Evolutionary conservation across 306 rosid species (phyloP).

Genomic region (Astragalus membranaceus): DNA sequence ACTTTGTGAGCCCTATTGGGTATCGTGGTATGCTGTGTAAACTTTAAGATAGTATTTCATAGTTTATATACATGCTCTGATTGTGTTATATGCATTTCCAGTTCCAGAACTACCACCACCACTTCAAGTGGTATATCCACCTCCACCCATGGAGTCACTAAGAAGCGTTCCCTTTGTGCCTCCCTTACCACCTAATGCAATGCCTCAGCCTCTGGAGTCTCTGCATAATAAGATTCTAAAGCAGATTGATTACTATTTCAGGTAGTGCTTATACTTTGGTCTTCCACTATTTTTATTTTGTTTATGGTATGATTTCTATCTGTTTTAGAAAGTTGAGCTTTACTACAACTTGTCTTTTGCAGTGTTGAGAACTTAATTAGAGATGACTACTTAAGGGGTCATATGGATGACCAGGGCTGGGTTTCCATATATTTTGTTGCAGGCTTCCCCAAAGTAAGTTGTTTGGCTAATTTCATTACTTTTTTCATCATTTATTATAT

Average conservation of each 20-base stretch:
- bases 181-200: slow-evolving; percentile 39
- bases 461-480: slow-evolving; percentile 11
- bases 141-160: slow-evolving; percentile 40
- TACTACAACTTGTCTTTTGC: slow-evolving; percentile 37
- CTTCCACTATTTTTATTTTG: not conserved
- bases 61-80: slow-evolving; percentile 14
- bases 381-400: slow-evolving; percentile 64
- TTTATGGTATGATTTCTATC: not conserved
- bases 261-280: slow-evolving; percentile 37
- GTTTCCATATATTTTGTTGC: slow-evolving; percentile 69
- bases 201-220: not conserved
- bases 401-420: slow-evolving; percentile 94
- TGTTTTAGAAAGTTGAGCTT: slow-evolving; percentile 8
- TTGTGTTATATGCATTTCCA: slow-evolving; percentile 26
- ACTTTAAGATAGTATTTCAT: not conserved
- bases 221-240: slow-evolving; percentile 56
- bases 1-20: slow-evolving; percentile 46
- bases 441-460: slow-evolving; percentile 78
- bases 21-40: slow-evolving; percentile 48
- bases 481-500: not conserved
- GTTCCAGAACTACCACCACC: slow-evolving; percentile 55
- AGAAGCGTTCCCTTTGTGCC: slow-evolving; percentile 46
- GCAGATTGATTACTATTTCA: slow-evolving; percentile 89
- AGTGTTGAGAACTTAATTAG: slow-evolving; percentile 66
- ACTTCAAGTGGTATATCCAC: slow-evolving; percentile 46